A percentile compares a stretch with the other conserved stretches of the same genome.
Conservation (phyloP, 306 rosid species). For the Prunus dulcis region DNA sequence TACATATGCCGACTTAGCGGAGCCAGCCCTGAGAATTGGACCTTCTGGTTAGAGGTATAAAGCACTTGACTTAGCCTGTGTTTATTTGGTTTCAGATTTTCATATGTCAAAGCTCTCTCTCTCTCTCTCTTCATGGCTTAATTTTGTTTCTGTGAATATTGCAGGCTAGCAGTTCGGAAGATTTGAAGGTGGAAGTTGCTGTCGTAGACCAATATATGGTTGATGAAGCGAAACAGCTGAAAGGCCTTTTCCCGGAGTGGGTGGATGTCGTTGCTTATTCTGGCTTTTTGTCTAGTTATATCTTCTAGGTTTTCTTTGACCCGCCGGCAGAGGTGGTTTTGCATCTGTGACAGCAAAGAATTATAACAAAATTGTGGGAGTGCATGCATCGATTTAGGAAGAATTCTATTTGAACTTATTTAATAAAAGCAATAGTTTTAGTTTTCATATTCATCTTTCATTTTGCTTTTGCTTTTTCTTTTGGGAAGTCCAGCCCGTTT, state of each 20-base stretch:
- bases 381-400: neutral
- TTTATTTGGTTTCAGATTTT: slow-evolving; percentile 4
- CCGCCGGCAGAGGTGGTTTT: no score
- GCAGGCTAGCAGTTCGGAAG: slow-evolving; percentile 68
- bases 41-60: slow-evolving; percentile 90
- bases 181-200: slow-evolving; percentile 68
- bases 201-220: slow-evolving; percentile 81
- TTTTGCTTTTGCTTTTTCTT: no score
- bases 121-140: neutral
- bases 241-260: slow-evolving; percentile 81
- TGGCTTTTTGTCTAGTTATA: slow-evolving; percentile 67
- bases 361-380: no score
- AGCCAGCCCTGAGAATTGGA: slow-evolving; percentile 70
- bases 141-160: neutral
- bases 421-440: neutral
- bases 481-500: no score
- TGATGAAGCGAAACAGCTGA: slow-evolving; percentile 61
- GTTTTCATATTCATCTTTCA: neutral
- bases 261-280: slow-evolving; percentile 73
- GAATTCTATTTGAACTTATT: neutral
- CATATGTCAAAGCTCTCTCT: neutral
- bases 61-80: neutral
- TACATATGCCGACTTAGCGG: slow-evolving; percentile 82
- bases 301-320: slow-evolving; percentile 25
- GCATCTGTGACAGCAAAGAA: no score